Percentiles rank a stretch among this genome's conserved stretches.
Evolutionary conservation across 257 asterid genomes (phyloP).

Genomic region (Salvia rosmarinus): DNA sequence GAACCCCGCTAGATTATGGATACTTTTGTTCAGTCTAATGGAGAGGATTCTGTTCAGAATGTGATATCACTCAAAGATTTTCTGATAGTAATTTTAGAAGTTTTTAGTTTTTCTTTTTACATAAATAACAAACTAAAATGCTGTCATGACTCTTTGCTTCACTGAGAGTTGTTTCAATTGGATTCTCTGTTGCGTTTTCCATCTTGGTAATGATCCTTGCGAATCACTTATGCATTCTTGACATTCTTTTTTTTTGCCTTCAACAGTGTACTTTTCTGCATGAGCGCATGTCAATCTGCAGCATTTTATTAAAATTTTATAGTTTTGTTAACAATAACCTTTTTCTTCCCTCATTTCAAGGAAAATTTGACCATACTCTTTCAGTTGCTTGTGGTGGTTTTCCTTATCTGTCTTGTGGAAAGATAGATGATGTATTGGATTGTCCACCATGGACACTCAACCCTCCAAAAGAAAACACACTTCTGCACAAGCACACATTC

Average conservation of each 20-base stretch:
- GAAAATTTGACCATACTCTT: not conserved
- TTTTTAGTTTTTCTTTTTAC: not conserved
- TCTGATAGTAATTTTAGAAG: not conserved
- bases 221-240: not conserved
- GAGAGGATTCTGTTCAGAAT: not conserved
- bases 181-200: conserved; percentile 12
- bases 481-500: not conserved
- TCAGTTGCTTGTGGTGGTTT: not conserved
- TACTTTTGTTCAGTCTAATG: not conserved
- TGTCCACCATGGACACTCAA: not conserved
- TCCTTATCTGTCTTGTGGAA: not conserved
- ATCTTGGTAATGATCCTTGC: not conserved
- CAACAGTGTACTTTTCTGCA: not conserved
- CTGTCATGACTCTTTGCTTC: not conserved
- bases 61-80: not conserved
- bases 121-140: not conserved
- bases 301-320: not conserved
- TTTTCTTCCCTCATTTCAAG: not conserved
- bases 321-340: not conserved
- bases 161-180: not conserved
- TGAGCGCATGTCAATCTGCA: not conserved
- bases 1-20: not conserved
- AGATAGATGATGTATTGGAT: not conserved
- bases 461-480: conserved; percentile 4
- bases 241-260: not conserved